A percentile compares a stretch with the other conserved stretches of the same genome.
These are phyloP conservation scores for Lumnitzera racemosa DNA, from an alignment of 345 rosid genomes.

Conservation along the genomic window DNA sequence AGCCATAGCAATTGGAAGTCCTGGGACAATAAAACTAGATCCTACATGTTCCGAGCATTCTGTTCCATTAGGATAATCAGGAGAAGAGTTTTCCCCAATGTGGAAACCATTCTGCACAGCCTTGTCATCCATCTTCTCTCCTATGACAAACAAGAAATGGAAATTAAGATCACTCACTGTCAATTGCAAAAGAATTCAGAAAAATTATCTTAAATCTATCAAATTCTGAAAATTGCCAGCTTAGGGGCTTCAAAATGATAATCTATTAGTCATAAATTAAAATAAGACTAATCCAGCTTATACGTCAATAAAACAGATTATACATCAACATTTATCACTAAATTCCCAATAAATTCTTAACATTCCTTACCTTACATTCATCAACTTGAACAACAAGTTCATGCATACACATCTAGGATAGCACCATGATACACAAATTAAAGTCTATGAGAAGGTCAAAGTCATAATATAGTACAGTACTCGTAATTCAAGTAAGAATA, in stretches of 20 bases:
- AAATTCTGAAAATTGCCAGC: not conserved
- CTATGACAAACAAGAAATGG: not conserved
- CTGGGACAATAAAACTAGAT: conserved; percentile 37
- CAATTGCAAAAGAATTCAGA: not conserved
- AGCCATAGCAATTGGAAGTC: conserved; percentile 47
- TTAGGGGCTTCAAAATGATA: not conserved
- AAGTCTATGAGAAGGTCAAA: too few species aligned
- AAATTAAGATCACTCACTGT: not conserved
- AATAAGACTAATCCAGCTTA: too few species aligned
- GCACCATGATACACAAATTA: too few species aligned
- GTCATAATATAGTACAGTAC: too few species aligned
- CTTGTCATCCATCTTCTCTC: conserved; percentile 13
- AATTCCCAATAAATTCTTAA: too few species aligned
- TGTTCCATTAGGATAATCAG: conserved; percentile 36
- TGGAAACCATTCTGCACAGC: conserved; percentile 39
- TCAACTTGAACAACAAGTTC: too few species aligned
- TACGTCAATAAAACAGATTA: too few species aligned
- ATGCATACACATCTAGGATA: too few species aligned
- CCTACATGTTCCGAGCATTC: conserved; percentile 41
- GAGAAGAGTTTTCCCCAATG: conserved; percentile 33
- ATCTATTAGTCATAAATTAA: not conserved
- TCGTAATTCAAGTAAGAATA: too few species aligned
- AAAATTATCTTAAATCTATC: not conserved
- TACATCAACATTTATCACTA: too few species aligned
- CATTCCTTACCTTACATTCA: too few species aligned